Evolutionary conservation across 148 eudicot species (phyloP).

Genomic region (Chenopodium formosanum): DNA sequence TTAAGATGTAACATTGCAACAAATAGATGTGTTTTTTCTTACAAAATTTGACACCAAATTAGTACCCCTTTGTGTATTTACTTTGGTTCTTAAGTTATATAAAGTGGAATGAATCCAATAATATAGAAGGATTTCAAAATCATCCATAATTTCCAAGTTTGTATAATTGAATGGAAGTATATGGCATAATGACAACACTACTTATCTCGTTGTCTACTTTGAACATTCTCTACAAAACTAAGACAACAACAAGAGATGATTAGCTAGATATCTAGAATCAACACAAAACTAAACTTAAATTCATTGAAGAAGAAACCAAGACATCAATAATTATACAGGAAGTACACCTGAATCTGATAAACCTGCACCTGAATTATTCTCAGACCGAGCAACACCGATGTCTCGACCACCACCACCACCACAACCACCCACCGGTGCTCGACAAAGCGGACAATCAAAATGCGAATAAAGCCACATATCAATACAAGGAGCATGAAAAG

Average conservation of each 20-base stretch:
- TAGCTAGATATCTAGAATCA: no score
- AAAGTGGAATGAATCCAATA: not conserved
- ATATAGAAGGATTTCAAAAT: not conserved
- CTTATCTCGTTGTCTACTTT: not conserved
- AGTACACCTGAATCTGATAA: not conserved
- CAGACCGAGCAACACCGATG: not conserved
- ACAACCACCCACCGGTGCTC: constrained; percentile 40
- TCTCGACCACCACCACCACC: not conserved
- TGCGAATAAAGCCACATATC: constrained; percentile 76
- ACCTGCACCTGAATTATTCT: not conserved
- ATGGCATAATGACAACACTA: no score
- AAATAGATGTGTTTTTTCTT: no score
- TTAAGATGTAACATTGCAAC: no score
- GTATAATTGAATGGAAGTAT: no score
- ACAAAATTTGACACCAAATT: no score
- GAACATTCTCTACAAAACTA: not conserved
- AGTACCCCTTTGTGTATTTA: not conserved
- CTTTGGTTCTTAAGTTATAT: not conserved
- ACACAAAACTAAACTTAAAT: not conserved
- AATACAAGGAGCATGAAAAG: constrained; percentile 65
- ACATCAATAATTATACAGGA: not conserved
- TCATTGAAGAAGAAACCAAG: not conserved
- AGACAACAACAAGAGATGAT: not conserved
- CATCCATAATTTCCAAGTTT: not conserved
- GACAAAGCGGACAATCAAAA: constrained; percentile 70